Evolutionary conservation across 176 grass and related monocot species (phyloP).

Genomic region (Cenchrus fungigraminus): DNA sequence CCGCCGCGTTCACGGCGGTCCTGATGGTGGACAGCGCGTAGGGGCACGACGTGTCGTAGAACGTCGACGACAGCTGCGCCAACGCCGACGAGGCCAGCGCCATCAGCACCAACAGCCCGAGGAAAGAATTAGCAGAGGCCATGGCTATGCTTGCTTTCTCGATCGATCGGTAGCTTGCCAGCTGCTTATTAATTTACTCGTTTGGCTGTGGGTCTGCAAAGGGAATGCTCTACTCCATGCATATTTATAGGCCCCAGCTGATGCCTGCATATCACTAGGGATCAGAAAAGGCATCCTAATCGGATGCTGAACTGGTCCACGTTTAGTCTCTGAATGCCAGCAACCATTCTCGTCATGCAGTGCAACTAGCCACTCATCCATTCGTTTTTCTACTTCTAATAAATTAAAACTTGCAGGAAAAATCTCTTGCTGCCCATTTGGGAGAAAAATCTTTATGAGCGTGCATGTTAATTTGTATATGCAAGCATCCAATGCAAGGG

Average conservation of each 20-base stretch:
- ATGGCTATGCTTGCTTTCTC: not conserved
- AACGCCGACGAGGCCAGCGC: conserved; percentile 33
- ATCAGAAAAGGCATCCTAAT: conserved; percentile 2
- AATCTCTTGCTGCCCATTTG: no score
- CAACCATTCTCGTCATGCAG: not conserved
- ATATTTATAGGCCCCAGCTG: conserved; percentile 43
- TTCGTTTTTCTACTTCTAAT: no score
- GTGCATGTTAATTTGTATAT: not conserved
- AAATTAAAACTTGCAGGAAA: no score
- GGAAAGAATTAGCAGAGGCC: conserved; percentile 12
- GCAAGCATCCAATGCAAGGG: not conserved
- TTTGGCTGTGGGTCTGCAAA: not conserved
- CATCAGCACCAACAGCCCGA: conserved; percentile 11
- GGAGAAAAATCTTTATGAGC: not conserved
- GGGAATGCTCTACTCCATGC: conserved; percentile 12
- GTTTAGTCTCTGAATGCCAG: conserved; percentile 22
- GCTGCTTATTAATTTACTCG: not conserved
- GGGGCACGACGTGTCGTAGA: conserved; percentile 79
- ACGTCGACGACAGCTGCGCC: conserved; percentile 75
- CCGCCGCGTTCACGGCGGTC: conserved; percentile 54
- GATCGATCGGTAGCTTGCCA: not conserved
- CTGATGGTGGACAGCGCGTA: conserved; percentile 61
- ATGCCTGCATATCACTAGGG: not conserved
- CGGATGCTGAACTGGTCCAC: not conserved
- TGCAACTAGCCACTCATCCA: not conserved